A percentile compares a stretch with the other conserved stretches of the same genome.
Conservation (phyloP, 2,329 filamentous ascomycete genomes). For the Endocalyx cinctus region DNA sequence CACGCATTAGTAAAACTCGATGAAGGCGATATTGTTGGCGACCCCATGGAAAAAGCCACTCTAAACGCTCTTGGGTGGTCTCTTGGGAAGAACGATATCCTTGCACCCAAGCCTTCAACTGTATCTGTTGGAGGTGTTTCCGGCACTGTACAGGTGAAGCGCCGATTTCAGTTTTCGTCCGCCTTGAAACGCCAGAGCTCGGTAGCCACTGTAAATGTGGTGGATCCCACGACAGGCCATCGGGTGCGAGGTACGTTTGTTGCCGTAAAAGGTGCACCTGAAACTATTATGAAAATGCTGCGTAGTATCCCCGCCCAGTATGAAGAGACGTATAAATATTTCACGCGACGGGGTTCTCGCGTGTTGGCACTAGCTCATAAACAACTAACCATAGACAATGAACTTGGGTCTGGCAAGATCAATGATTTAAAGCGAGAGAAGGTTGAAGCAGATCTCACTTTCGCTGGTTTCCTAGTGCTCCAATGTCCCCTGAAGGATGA, state of each 20-base stretch:
- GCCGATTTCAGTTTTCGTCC: slow-evolving; percentile 97
- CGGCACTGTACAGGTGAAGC: slow-evolving; percentile 88
- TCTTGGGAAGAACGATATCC: slow-evolving; percentile 81
- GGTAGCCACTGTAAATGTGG: slow-evolving; percentile 74
- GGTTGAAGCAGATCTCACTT: slow-evolving; percentile 77
- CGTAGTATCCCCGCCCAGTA: slow-evolving; percentile 78
- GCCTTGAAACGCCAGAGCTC: slow-evolving; percentile 94
- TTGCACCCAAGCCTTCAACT: slow-evolving; percentile 61
- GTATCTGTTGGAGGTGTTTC: slow-evolving; percentile 45
- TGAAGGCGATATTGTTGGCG: slow-evolving; percentile 93
- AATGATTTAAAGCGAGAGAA: slow-evolving; percentile 93
- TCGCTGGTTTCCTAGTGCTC: slow-evolving; percentile 92
- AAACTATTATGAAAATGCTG: slow-evolving; percentile 94
- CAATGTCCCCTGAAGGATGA: slow-evolving; percentile 97
- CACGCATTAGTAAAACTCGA: slow-evolving; percentile 95
- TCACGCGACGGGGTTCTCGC: slow-evolving; percentile 90
- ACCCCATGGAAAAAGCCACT: slow-evolving; percentile 98
- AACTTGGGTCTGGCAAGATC: slow-evolving; percentile 78
- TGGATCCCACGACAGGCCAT: slow-evolving; percentile 66
- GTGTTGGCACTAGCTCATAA: slow-evolving; percentile 94
- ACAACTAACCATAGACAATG: slow-evolving; percentile 74
- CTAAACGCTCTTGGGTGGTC: slow-evolving; percentile 85
- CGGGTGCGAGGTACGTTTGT: slow-evolving; percentile 84
- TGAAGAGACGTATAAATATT: slow-evolving; percentile 98
- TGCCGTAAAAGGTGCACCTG: slow-evolving; percentile 92